Evolutionary conservation across 306 rosid genomes (phyloP), one percentile per base, ranked within the genome.

Genomic region (Luffa aegyptiaca): DNA sequence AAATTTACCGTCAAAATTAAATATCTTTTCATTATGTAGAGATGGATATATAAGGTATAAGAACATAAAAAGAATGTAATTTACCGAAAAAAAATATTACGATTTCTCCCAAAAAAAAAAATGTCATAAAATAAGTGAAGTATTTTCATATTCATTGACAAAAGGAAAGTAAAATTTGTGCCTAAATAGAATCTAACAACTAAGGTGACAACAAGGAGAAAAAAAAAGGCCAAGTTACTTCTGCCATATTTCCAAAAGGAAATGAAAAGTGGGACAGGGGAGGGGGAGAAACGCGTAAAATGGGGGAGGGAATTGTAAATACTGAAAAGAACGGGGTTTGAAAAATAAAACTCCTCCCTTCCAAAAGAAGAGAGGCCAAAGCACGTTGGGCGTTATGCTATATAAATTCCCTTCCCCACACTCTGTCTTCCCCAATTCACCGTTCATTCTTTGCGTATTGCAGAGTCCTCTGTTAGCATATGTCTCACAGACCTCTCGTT

Each of bases 401-500:
- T 70, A 70, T 70, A 70, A 70, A 70, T 70, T 70, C 36, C 37
- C 35, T 44, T 2, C 7, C 49, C 49, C 31, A 18, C 49, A 17
- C 6, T 5, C 31, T 20, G 76, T 70, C 18, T 70, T 70, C 10
- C 10, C 76, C 76, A 70, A 70, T 20, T 20, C 35, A 42, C 76
- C 76, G 4, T 44, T 70, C 8, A 10, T 70, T 45, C n/a, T 21
- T 21, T 70, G 76, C 76, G 76, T 70, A 37, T 1, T 7, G 39
- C 72, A n/a, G 36, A 42, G 52, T 42, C 33, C 75, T 44, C 17
- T 70, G 56, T 78, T 63, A 39, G 87, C 86, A 37, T 84, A 84
- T 88, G 88, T 84, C 88, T 88, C 88, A 86, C 62, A 83, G 84
- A 78, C 88, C 79, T 9, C 10, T 9, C 69, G 86, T 86, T 10